These are phyloP conservation scores for Daldinia concentrica DNA, from an alignment of 495 filamentous ascomycete genomes.

Conservation along the genomic window DNA sequence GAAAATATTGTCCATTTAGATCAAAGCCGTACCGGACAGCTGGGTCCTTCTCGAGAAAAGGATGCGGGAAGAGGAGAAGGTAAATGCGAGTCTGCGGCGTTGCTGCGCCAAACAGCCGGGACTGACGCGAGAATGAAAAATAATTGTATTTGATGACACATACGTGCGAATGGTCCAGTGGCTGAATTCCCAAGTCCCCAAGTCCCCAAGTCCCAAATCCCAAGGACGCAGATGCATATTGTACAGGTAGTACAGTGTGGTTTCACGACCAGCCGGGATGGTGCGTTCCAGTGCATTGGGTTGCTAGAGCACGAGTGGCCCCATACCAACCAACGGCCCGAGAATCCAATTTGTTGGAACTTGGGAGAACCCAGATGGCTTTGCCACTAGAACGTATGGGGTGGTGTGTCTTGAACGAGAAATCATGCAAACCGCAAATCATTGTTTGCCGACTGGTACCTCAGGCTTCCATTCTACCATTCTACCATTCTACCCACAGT, in stretches of 20 bases:
- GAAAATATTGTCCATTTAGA: constrained; percentile 29
- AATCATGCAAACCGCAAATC: constrained; percentile 37
- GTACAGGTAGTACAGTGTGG: constrained; percentile 40
- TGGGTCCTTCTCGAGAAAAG: constrained; percentile 32
- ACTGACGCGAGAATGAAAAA: constrained; percentile 39
- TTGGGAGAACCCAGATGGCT: constrained; percentile 7
- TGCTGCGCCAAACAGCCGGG: constrained; percentile 43
- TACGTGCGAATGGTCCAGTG: constrained; percentile 25
- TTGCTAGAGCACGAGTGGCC: constrained; percentile 37
- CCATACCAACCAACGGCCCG: constrained; percentile 39
- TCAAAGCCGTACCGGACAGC: constrained; percentile 32
- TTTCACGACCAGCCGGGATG: constrained; percentile 44
- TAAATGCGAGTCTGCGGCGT: constrained; percentile 43
- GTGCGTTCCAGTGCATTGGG: constrained; percentile 44
- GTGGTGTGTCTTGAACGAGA: constrained; percentile 27
- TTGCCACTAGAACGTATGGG: constrained; percentile 21
- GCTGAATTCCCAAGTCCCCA: constrained; percentile 33
- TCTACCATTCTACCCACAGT: neutral
- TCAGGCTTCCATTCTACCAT: constrained; percentile 24
- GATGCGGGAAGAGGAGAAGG: constrained; percentile 26
- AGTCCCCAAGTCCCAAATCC: constrained; percentile 28
- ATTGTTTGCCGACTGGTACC: constrained; percentile 34
- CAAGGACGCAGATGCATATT: constrained; percentile 26
- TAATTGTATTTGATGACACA: constrained; percentile 35
- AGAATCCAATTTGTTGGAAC: constrained; percentile 42